Evolutionary conservation across 1,139 yeast genomes (phyloP).

Genomic region (Candida sojae): DNA sequence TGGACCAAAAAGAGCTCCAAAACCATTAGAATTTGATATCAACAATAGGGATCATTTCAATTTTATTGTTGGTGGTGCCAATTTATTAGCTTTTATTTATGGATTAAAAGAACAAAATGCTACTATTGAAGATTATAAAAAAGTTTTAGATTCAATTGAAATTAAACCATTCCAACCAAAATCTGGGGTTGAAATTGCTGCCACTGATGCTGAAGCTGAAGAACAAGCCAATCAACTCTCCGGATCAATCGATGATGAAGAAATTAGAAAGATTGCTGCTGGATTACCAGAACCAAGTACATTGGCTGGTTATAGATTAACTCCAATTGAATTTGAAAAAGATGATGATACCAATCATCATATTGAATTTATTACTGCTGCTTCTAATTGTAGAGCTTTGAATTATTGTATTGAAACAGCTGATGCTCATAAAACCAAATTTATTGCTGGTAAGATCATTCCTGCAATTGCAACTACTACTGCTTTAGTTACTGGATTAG

Average conservation of each 20-base stretch:
- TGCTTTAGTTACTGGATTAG: conserved; percentile 92
- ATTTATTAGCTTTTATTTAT: conserved; percentile 84
- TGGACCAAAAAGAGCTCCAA: conserved; percentile 96
- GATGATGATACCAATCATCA: conserved; percentile 97
- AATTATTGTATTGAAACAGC: conserved; percentile 85
- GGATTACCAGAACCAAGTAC: conserved; percentile 87
- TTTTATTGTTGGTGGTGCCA: conserved; percentile 87
- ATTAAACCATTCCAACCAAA: conserved; percentile 63
- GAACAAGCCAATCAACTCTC: conserved; percentile 58
- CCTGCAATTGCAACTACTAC: conserved; percentile 99
- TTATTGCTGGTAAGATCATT: conserved; percentile 90
- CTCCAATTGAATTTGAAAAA: conserved; percentile 91
- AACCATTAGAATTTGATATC: conserved; percentile 74
- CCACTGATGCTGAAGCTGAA: conserved; percentile 85
- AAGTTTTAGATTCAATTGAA: conserved; percentile 49
- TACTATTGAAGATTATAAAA: conserved; percentile 47
- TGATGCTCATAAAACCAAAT: conserved; percentile 74
- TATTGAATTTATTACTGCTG: conserved; percentile 95
- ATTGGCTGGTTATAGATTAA: conserved; percentile 83
- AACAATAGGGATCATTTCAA: conserved; percentile 76
- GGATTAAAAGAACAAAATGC: conserved; percentile 65
- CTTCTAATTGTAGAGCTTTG: conserved; percentile 92
- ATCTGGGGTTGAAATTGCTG: conserved; percentile 79
- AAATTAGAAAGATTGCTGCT: conserved; percentile 62
- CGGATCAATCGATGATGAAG: conserved; percentile 58